A percentile compares a stretch with the other conserved stretches of the same genome.
Evolutionary conservation across 306 rosid genomes (phyloP).

Genomic region (Dalbergia oliveri): DNA sequence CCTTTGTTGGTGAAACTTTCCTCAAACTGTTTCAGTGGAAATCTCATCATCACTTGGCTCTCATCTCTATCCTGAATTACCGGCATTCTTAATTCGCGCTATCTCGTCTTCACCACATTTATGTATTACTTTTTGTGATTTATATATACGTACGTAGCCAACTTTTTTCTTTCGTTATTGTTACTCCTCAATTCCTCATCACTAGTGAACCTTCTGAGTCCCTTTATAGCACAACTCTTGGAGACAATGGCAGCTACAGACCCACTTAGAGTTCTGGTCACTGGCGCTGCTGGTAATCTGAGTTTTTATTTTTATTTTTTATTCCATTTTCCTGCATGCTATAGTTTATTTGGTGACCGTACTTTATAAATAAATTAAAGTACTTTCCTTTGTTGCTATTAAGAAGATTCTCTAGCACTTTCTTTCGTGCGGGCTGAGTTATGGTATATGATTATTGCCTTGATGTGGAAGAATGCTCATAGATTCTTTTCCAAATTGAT

Average conservation of each 20-base stretch:
- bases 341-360: no score
- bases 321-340: no score
- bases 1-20: constrained; percentile 8
- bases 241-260: constrained; percentile 42
- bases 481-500: constrained; percentile 37
- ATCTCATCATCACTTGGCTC: neutral
- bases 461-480: constrained; percentile 36
- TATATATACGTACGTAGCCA: neutral
- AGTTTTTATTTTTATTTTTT: no score
- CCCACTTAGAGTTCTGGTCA: constrained; percentile 60
- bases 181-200: constrained; percentile 19
- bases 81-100: neutral
- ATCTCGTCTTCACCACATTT: neutral
- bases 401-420: constrained; percentile 36
- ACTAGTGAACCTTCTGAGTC: neutral
- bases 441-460: constrained; percentile 65
- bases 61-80: constrained; percentile 47
- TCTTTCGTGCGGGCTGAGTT: constrained; percentile 58
- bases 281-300: constrained; percentile 65
- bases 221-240: neutral
- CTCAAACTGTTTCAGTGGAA: constrained; percentile 1
- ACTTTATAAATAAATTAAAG: constrained; percentile 4
- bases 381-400: constrained; percentile 51
- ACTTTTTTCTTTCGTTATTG: neutral
- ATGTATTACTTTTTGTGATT: neutral